These are phyloP conservation scores for Annulohypoxylon moriforme DNA, from an alignment of 495 filamentous ascomycete species.

Conservation along the genomic window DNA sequence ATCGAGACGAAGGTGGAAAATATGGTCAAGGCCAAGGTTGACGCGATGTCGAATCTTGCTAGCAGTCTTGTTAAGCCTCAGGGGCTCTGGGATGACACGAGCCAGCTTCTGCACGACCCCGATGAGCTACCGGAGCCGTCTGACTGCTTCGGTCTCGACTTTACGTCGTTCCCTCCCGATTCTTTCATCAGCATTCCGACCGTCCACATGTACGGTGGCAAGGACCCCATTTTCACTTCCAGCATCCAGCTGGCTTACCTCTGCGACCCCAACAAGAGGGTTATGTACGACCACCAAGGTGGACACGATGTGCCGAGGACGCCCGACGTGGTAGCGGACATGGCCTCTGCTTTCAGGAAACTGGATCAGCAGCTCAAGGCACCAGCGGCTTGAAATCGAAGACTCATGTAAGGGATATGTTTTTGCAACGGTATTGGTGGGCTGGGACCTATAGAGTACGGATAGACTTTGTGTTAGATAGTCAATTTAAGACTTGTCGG, in stretches of 20 bases:
- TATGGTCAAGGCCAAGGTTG: constrained; percentile 8
- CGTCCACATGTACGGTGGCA: constrained; percentile 6
- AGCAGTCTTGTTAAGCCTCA: constrained; percentile 5
- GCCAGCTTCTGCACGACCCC: constrained; percentile 5
- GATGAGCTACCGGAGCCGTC: neutral
- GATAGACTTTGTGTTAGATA: neutral
- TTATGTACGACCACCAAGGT: constrained; percentile 9
- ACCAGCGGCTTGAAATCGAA: neutral
- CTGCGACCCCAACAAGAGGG: constrained; percentile 8
- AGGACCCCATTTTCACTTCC: constrained; percentile 10
- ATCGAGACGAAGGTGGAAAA: constrained; percentile 1
- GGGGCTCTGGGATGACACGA: constrained; percentile 12
- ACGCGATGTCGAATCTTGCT: constrained; percentile 11
- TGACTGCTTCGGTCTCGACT: constrained; percentile 4
- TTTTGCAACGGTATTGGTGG: neutral
- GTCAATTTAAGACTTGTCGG: neutral
- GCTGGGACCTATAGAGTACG: neutral
- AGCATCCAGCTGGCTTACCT: constrained; percentile 12
- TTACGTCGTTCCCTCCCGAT: constrained; percentile 3
- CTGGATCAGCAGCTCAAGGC: neutral
- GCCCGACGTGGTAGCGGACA: constrained; percentile 5
- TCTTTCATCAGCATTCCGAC: constrained; percentile 7
- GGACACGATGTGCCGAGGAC: constrained; percentile 6
- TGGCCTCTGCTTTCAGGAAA: constrained; percentile 6
- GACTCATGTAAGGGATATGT: neutral